Conservation (phyloP, 169 alveolate genomes). For the Eimeria sp. region DNA sequence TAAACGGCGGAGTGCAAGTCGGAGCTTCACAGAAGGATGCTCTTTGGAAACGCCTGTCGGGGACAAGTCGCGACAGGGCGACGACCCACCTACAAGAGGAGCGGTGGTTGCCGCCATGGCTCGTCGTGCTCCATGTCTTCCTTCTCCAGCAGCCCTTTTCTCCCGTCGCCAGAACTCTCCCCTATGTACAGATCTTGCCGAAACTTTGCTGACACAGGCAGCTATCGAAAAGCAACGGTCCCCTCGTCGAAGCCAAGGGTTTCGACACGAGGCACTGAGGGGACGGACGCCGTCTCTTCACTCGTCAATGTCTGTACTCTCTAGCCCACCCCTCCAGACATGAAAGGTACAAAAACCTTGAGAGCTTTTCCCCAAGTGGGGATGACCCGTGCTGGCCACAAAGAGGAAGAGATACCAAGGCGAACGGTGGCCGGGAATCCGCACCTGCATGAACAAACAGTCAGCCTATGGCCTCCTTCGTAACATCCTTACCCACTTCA, state of each 20-base stretch:
- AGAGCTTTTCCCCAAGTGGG: constrained; percentile 28
- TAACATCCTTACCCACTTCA: constrained; percentile 26
- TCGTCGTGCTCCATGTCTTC: constrained; percentile 51
- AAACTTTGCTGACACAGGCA: background rate
- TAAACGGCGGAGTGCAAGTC: background rate
- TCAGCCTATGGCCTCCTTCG: constrained; percentile 5
- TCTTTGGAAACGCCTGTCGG: background rate
- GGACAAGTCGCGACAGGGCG: constrained; percentile 1
- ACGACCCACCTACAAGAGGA: background rate
- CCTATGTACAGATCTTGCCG: background rate
- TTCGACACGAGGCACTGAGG: constrained; percentile 13
- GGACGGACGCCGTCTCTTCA: constrained; percentile 5
- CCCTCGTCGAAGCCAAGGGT: background rate
- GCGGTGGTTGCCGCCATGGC: constrained; percentile 57
- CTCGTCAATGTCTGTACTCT: background rate
- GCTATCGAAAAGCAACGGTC: background rate
- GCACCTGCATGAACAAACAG: constrained; percentile 57
- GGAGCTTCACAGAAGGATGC: background rate
- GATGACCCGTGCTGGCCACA: background rate
- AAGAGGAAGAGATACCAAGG: background rate
- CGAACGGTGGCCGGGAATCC: constrained; percentile 29
- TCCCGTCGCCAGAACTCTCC: background rate
- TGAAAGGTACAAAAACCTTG: background rate
- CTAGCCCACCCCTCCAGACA: background rate
- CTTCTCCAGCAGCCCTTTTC: background rate